Percentiles rank a stretch among this genome's conserved stretches.
phyloP scores from a whole-genome alignment of 164 flowering plant genomes.

The Aristolochia fimbriata region DNA sequence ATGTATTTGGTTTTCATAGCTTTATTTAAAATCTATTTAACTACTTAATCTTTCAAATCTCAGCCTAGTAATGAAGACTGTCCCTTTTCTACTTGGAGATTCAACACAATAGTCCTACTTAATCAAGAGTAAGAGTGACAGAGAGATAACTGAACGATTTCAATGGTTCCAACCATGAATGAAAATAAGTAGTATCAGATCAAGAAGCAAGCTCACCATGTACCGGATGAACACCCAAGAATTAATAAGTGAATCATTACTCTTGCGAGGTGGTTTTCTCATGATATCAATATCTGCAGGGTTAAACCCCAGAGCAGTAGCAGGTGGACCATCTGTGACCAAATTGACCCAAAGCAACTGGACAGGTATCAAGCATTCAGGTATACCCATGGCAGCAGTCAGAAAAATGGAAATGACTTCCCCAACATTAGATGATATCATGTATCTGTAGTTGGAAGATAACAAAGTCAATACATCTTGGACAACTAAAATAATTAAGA shows the following conservation, averaged over 20 bases:
- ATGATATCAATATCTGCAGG: conserved; percentile 86
- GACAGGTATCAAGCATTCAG: conserved; percentile 88
- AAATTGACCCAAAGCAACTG: conserved; percentile 94
- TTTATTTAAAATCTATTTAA: too few species aligned
- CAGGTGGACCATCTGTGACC: conserved; percentile 98
- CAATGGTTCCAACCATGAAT: too few species aligned
- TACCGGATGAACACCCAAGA: conserved; percentile 83
- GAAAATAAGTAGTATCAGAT: too few species aligned
- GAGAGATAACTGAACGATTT: too few species aligned
- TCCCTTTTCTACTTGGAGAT: too few species aligned
- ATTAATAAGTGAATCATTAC: conserved; percentile 67
- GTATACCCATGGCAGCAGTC: conserved; percentile 84
- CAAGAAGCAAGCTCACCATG: conserved; percentile 34
- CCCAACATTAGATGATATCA: conserved; percentile 95
- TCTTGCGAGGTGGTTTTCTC: conserved; percentile 82
- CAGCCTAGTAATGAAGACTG: too few species aligned
- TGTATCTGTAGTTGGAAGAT: conserved; percentile 44
- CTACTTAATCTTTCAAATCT: too few species aligned
- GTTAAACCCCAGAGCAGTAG: conserved; percentile 92
- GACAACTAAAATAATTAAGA: background rate
- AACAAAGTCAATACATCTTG: background rate
- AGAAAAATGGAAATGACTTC: conserved; percentile 89
- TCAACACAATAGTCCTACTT: too few species aligned
- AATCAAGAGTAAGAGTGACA: too few species aligned
- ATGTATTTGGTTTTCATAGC: too few species aligned